Evolutionary conservation across 768 basidiomycete genomes (phyloP).

Genomic region (Porpolomopsis calyptriformis): DNA sequence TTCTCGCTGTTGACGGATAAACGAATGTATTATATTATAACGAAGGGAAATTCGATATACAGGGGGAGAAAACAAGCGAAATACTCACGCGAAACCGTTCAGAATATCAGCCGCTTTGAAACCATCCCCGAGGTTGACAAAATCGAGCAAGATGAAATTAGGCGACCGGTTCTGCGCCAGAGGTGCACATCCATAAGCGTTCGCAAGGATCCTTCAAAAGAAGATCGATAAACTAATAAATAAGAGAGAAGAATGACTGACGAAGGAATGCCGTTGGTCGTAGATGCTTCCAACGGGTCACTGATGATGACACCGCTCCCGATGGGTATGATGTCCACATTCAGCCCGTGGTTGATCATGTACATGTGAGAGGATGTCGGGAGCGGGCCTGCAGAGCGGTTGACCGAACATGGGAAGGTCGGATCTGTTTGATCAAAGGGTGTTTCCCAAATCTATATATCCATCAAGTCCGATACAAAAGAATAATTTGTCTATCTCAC

Average conservation of each 20-base stretch:
- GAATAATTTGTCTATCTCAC: slow-evolving; percentile 17
- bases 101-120: slow-evolving; percentile 32
- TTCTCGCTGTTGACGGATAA: too few relatives aligned
- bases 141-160: slow-evolving; percentile 46
- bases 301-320: slow-evolving; percentile 28
- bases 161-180: slow-evolving; percentile 36
- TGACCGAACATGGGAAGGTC: slow-evolving; percentile 42
- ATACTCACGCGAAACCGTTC: slow-evolving; percentile 33
- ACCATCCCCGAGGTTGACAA: slow-evolving; percentile 36
- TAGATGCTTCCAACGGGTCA: slow-evolving; percentile 27
- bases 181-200: slow-evolving; percentile 34
- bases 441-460: slow-evolving; percentile 43
- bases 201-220: slow-evolving; percentile 24
- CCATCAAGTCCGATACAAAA: background rate
- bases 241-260: slow-evolving; percentile 16
- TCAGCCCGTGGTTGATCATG: slow-evolving; percentile 49
- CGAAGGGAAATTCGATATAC: background rate
- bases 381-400: slow-evolving; percentile 41
- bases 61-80: background rate
- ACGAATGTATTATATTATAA: background rate
- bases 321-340: slow-evolving; percentile 32
- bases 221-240: background rate
- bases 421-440: slow-evolving; percentile 41
- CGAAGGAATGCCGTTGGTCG: slow-evolving; percentile 30
- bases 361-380: slow-evolving; percentile 41